These are phyloP conservation scores for Candida methanosorbosa DNA, from an alignment of 805 yeast genomes.

Conservation along the genomic window DNA sequence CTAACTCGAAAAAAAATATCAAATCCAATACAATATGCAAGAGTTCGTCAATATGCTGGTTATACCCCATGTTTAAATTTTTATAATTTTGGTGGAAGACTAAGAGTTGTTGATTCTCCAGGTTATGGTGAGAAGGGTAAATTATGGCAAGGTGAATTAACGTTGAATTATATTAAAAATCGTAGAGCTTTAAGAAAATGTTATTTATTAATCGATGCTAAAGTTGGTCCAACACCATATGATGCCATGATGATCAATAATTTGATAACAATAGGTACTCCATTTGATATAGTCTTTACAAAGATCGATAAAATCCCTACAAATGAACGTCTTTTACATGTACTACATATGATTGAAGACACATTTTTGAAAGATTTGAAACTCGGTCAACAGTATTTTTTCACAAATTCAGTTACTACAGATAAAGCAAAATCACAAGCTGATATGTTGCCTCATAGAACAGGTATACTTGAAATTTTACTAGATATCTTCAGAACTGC, in stretches of 20 bases:
- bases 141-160: conserved; percentile 58
- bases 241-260: conserved; percentile 47
- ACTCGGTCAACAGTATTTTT: conserved; percentile 31
- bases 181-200: conserved; percentile 48
- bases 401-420: conserved; percentile 39
- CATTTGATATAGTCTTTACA: conserved; percentile 70
- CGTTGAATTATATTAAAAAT: conserved; percentile 49
- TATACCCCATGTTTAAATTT: conserved; percentile 60
- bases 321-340: conserved; percentile 18
- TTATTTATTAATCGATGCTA: conserved; percentile 53
- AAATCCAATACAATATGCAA: conserved; percentile 31
- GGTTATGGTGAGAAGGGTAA: conserved; percentile 80
- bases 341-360: conserved; percentile 30
- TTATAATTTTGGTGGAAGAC: conserved; percentile 53
- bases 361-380: conserved; percentile 33
- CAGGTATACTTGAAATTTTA: conserved; percentile 49
- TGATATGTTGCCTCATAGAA: conserved; percentile 16
- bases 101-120: conserved; percentile 76
- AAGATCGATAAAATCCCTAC: conserved; percentile 55
- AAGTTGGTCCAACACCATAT: conserved; percentile 41
- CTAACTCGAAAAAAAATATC: conserved; percentile 30
- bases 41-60: conserved; percentile 25
- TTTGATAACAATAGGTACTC: conserved; percentile 45
- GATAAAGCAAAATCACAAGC: conserved; percentile 11
- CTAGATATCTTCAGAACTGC: conserved; percentile 39